Conservation (phyloP, 805 yeast species). For the Scheffersomyces ergatensis region DNA sequence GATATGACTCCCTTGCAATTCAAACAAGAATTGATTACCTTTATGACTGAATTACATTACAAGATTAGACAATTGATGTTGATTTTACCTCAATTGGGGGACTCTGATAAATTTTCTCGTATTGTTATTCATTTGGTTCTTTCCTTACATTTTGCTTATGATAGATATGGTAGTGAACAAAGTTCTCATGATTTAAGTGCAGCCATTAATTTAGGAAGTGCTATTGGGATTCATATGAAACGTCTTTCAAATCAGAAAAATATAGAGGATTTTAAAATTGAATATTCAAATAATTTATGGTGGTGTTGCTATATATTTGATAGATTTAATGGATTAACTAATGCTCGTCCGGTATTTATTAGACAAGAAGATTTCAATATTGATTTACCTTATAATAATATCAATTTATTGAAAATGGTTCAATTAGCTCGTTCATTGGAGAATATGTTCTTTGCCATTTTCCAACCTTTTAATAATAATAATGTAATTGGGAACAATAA, state of each 20-base stretch:
- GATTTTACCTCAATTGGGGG: conserved; percentile 29
- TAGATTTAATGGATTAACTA: conserved; percentile 27
- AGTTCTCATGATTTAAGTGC: conserved; percentile 27
- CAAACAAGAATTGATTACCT: conserved; percentile 5
- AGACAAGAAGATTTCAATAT: conserved; percentile 30
- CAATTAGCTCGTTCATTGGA: conserved; percentile 25
- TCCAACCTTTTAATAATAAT: conserved; percentile 19
- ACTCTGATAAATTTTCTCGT: conserved; percentile 23
- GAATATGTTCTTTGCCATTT: conserved; percentile 19
- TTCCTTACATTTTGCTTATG: conserved; percentile 21
- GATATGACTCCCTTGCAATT: conserved; percentile 3
- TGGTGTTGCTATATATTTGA: conserved; percentile 34
- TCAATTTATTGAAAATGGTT: conserved; percentile 21
- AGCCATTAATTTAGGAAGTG: conserved; percentile 24
- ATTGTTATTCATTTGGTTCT: conserved; percentile 21
- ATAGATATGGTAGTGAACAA: conserved; percentile 27
- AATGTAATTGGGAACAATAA: conserved; percentile 8
- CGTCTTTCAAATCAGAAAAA: conserved; percentile 5
- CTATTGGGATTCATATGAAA: conserved; percentile 26
- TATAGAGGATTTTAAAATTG: conserved; percentile 7
- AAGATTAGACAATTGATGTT: conserved; percentile 32
- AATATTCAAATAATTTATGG: conserved; percentile 26
- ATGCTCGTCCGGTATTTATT: conserved; percentile 24
- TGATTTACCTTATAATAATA: conserved; percentile 26
- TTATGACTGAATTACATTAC: conserved; percentile 22